Base-by-base conservation (phyloP, 2,329 filamentous ascomycete genomes). In the Ophiostoma sp. region DNA sequence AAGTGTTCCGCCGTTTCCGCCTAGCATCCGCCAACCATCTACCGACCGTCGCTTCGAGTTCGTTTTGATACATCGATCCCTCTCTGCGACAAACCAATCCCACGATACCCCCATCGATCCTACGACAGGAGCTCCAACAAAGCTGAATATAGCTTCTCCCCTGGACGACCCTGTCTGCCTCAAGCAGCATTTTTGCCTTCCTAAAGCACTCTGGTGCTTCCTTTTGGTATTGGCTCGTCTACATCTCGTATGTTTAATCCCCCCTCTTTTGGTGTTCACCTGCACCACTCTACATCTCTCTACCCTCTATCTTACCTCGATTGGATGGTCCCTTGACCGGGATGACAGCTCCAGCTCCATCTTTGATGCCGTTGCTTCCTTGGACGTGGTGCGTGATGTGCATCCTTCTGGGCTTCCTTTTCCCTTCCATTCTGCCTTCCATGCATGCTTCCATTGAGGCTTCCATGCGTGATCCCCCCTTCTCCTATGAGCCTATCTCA, bases 321-420 rank as follows among this genome's bases (percentile, higher is more conserved):
- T 28, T 36, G 64, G 42, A 68, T 50, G 64, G 42, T 50, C 64
- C 42, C 64, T 68, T 50, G 64, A 25, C 42, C 63, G 42, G 25
- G 64, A 68, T 68, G 42, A 33, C 64, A 50, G 42, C 28, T 55
- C n/a, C 3, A 22, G 50, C 50, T 63, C 63, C 63, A 66, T 68
- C 25, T 50, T 45, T 33, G 64, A 33, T 50, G 42, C 61, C 22
- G 11, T 12, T 64, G 61, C 61, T 28, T 19, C n/a, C 33, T 25
- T 28, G n/a, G 11, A 45, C 17, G n/a, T 45, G 19, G 42, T 45
- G 42, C 42, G 42, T 45, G 42, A 64, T 25, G n/a, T 64, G 61
- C 42, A 22, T 50, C 25, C 39, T 66, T 17, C 25, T 17, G 45
- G 66, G 48, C 45, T 52, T 55, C 48, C 12, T 36, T 22, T 50